Conservation (phyloP, 2,329 filamentous ascomycete genomes). For the Cladosporium oxysporum region DNA sequence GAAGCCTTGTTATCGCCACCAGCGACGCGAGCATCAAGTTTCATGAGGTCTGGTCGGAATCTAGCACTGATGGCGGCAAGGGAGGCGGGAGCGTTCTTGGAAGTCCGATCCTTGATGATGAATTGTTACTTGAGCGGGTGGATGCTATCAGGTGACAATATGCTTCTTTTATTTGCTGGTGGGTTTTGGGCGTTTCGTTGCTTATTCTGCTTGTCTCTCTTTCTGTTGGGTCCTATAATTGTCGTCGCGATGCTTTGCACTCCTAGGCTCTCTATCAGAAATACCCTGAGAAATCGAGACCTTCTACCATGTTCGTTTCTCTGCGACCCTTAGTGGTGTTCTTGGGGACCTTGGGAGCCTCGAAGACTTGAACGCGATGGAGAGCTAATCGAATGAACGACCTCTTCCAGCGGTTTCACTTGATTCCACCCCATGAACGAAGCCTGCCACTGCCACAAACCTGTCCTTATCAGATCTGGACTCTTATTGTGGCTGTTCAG, state of each 20-base stretch:
- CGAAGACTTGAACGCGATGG: not conserved
- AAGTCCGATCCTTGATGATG: conserved; percentile 15
- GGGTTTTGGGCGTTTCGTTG: not conserved
- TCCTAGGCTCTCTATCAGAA: not conserved
- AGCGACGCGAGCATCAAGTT: conserved; percentile 94
- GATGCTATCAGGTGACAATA: conserved; percentile 8
- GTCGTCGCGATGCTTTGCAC: not conserved
- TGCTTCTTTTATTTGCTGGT: not conserved
- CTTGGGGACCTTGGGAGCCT: not conserved
- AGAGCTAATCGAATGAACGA: not conserved
- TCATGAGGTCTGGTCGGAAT: conserved; percentile 79
- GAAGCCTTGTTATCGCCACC: conserved; percentile 86
- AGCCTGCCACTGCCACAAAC: not conserved
- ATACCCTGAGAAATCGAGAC: not conserved
- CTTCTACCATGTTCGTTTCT: not conserved
- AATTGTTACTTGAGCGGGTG: conserved; percentile 6
- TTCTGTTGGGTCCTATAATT: not conserved
- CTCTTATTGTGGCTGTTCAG: not conserved
- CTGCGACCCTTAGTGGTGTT: not conserved
- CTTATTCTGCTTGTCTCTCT: not conserved
- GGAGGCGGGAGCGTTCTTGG: conserved; percentile 48
- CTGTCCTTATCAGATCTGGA: not conserved
- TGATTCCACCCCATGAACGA: not conserved
- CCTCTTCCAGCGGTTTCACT: not conserved
- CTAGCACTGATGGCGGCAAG: conserved; percentile 22